Evolutionary conservation across 495 filamentous ascomycete genomes (phyloP).

Genomic region (Podospora pseudopauciseta): DNA sequence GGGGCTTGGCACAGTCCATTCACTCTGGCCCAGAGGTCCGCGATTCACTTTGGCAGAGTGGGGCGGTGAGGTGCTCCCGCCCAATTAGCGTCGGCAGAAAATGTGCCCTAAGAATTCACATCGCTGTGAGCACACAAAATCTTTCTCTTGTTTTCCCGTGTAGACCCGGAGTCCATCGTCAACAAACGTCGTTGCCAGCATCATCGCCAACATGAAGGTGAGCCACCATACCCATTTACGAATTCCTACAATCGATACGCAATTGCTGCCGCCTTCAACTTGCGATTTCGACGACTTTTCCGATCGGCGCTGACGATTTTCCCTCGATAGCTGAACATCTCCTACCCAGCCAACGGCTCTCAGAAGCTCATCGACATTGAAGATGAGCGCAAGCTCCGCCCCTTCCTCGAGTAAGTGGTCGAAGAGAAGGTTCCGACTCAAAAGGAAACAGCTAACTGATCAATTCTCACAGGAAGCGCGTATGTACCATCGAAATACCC

Average conservation of each 20-base stretch:
- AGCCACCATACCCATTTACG: constrained; percentile 1
- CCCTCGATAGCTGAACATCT: constrained; percentile 81
- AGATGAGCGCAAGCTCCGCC: constrained; percentile 79
- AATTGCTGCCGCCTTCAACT: neutral
- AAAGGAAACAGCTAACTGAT: constrained; percentile 14
- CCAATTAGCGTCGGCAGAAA: constrained; percentile 27
- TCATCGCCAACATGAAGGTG: constrained; percentile 42
- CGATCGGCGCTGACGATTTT: constrained; percentile 22
- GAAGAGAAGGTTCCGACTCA: constrained; percentile 4
- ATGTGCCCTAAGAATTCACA: constrained; percentile 33
- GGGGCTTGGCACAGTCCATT: neutral
- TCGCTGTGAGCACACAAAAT: constrained; percentile 34
- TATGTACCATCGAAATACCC: constrained; percentile 26
- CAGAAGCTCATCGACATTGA: constrained; percentile 99
- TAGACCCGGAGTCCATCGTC: constrained; percentile 28
- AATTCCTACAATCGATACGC: neutral
- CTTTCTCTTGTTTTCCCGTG: constrained; percentile 29
- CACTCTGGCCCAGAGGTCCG: neutral
- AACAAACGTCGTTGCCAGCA: constrained; percentile 33
- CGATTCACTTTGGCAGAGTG: constrained; percentile 1
- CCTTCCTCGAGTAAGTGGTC: constrained; percentile 54
- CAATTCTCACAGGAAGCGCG: constrained; percentile 32
- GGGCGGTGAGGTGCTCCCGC: neutral
- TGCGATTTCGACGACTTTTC: constrained; percentile 1
- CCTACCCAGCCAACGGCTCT: constrained; percentile 95